A percentile compares a stretch with the other conserved stretches of the same genome.
These are phyloP conservation scores for Talaromyces piceae DNA, from an alignment of 2,329 filamentous ascomycete genomes.

Conservation along the genomic window DNA sequence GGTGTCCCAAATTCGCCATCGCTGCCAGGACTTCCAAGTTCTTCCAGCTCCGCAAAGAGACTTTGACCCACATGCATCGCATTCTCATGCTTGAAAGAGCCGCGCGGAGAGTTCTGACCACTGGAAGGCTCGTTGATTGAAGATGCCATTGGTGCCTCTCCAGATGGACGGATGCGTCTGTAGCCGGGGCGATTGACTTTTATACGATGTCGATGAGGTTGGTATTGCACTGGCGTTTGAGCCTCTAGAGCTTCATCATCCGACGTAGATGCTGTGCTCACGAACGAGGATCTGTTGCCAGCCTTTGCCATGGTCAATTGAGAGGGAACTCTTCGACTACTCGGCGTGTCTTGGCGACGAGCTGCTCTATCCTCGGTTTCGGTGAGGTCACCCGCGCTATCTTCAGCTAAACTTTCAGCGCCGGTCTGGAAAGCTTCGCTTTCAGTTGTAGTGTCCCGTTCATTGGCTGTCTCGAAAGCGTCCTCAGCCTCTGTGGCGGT, in stretches of 20 bases:
- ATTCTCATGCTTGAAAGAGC: conserved; percentile 42
- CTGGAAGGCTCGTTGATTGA: conserved; percentile 22
- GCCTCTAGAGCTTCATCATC: conserved; percentile 64
- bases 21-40: conserved; percentile 63
- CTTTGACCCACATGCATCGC: conserved; percentile 60
- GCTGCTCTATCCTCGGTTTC: conserved; percentile 64
- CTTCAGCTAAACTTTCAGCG: conserved; percentile 62
- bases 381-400: conserved; percentile 71
- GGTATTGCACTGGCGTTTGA: conserved; percentile 56
- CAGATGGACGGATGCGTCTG: conserved; percentile 49
- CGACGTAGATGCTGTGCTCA: conserved; percentile 85
- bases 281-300: conserved; percentile 60
- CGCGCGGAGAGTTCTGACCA: conserved; percentile 46
- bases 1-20: conserved; percentile 53
- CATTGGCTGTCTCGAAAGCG: conserved; percentile 67
- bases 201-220: conserved; percentile 63
- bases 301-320: conserved; percentile 34
- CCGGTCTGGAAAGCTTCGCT: conserved; percentile 94
- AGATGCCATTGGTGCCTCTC: conserved; percentile 34
- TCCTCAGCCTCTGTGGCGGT: conserved; percentile 69
- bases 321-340: conserved; percentile 31
- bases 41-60: conserved; percentile 82
- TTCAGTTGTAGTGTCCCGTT: conserved; percentile 67
- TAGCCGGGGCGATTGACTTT: conserved; percentile 56
- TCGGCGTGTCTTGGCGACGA: conserved; percentile 24